phyloP scores from a whole-genome alignment of 192 early-diverging fungal species.

The Pecoramyces ruminantium region DNA sequence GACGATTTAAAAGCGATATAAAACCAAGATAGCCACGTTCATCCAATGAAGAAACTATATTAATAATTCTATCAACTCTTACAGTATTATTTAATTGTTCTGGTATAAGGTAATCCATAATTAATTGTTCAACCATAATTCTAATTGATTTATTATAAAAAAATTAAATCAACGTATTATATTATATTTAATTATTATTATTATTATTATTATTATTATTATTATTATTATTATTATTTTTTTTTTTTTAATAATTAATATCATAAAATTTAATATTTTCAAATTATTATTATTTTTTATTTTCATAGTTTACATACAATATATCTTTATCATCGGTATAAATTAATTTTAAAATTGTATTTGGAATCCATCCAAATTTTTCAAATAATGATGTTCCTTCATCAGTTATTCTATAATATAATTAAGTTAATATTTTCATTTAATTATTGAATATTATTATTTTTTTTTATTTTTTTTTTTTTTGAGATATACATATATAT shows the following conservation, averaged over 20 bases:
- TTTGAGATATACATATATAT: no score
- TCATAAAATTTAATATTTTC: no score
- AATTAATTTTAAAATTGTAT: slow-evolving; percentile 57
- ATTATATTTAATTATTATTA: no score
- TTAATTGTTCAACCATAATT: slow-evolving; percentile 35
- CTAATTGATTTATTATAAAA: slow-evolving; percentile 12
- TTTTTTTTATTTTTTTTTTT: no score
- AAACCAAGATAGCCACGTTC: slow-evolving; percentile 57
- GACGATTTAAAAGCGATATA: slow-evolving; percentile 50
- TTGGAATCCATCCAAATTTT: slow-evolving; percentile 72
- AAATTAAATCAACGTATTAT: no score
- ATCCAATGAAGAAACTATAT: slow-evolving; percentile 43
- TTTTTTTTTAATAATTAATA: no score
- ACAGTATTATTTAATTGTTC: slow-evolving; percentile 24
- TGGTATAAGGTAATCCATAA: slow-evolving; percentile 47
- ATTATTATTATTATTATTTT: no score
- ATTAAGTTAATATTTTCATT: no score
- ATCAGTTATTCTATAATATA: background rate
- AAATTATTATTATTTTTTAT: no score
- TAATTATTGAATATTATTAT: no score
- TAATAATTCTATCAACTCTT: slow-evolving; percentile 50
- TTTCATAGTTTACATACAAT: no score
- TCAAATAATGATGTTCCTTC: slow-evolving; percentile 28
- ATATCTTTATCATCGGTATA: slow-evolving; percentile 74
- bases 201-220: no score